A percentile compares a stretch with the other conserved stretches of the same genome.
Conservation (phyloP, 768 basidiomycete species). For the Candolleomyces efflorescens region DNA sequence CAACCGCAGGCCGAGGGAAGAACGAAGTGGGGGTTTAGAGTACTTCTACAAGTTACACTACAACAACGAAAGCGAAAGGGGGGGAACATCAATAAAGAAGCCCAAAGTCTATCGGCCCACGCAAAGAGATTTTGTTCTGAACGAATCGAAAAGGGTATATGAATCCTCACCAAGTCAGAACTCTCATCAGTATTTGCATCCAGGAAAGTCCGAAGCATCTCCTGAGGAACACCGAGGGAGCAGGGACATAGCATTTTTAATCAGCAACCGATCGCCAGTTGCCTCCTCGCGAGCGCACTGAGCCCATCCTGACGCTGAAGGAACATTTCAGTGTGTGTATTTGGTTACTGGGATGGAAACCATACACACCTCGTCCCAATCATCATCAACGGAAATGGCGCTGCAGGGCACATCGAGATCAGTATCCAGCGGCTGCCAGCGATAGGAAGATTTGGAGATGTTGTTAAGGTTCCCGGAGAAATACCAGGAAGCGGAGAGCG, state of each 20-base stretch:
- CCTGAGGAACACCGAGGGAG: neutral
- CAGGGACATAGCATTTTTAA: no score
- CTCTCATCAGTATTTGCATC: neutral
- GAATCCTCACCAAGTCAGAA: no score
- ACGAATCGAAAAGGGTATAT: no score
- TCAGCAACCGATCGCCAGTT: no score
- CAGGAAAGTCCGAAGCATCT: neutral
- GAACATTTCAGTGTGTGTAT: neutral
- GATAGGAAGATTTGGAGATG: neutral
- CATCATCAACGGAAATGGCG: neutral
- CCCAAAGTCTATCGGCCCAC: no score
- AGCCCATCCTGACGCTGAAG: neutral
- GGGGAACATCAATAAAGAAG: no score
- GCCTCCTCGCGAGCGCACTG: no score
- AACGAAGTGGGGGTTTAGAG: no score
- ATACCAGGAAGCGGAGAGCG: constrained; percentile 1
- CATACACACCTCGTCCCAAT: constrained; percentile 1
- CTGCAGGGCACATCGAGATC: constrained; percentile 1
- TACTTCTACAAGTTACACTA: no score
- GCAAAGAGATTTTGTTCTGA: no score
- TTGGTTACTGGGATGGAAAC: neutral
- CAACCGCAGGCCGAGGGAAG: no score
- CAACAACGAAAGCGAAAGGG: no score
- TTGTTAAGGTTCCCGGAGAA: neutral
- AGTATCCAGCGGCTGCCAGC: neutral